Conservation (phyloP, 345 rosid genomes). For the Erodium maritimum region DNA sequence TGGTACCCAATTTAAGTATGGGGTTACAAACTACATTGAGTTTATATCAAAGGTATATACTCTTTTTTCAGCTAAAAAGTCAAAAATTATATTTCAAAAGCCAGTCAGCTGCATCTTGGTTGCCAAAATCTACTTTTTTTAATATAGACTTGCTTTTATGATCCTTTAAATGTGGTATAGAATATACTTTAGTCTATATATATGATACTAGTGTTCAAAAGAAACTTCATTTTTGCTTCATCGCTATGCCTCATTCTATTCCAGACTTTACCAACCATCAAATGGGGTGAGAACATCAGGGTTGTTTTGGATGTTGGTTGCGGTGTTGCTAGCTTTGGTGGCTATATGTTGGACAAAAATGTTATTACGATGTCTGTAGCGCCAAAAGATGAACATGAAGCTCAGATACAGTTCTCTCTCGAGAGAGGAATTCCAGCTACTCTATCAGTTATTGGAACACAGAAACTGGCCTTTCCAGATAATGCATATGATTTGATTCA, state of each 20-base stretch:
- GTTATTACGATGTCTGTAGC: constrained; percentile 91
- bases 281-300: constrained; percentile 61
- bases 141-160: neutral
- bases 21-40: constrained; percentile 53
- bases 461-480: constrained; percentile 55
- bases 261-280: constrained; percentile 55
- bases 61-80: neutral
- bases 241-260: constrained; percentile 1
- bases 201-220: neutral
- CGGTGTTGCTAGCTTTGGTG: constrained; percentile 94
- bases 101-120: neutral
- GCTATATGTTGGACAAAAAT: constrained; percentile 57
- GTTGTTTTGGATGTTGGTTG: constrained; percentile 84
- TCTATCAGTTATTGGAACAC: constrained; percentile 79
- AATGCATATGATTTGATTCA: constrained; percentile 73
- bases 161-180: neutral
- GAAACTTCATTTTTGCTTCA: neutral
- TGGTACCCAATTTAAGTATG: constrained; percentile 86
- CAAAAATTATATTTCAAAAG: neutral
- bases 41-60: constrained; percentile 49
- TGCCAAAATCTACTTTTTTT: neutral
- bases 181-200: too few species aligned
- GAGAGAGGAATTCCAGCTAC: constrained; percentile 93
- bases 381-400: constrained; percentile 96
- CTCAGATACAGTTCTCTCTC: constrained; percentile 92